Percentiles rank a stretch among this genome's conserved stretches.
Conservation (phyloP, 108 stramenopile genomes). For the Bacterosira constricta region DNA sequence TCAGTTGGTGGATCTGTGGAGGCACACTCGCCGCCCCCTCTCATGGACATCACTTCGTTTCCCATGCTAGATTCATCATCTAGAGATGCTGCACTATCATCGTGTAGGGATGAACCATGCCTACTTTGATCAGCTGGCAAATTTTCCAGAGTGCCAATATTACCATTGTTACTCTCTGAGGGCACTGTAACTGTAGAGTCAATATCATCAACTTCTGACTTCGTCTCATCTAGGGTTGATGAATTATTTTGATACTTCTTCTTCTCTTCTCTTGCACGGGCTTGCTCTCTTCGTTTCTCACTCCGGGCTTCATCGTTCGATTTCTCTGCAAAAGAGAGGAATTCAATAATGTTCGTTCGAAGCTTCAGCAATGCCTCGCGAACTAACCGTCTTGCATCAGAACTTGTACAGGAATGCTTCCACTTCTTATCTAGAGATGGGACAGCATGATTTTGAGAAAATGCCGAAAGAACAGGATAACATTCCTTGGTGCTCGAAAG, state of each 20-base stretch:
- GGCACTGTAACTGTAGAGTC: not conserved
- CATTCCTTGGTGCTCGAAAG: conserved; percentile 43
- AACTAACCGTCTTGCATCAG: conserved; percentile 55
- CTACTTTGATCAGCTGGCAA: not conserved
- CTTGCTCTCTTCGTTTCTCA: conserved; percentile 48
- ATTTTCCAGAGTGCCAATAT: not conserved
- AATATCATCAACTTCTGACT: not conserved
- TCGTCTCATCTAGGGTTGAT: not conserved
- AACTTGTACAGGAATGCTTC: conserved; percentile 34
- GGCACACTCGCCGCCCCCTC: conserved; percentile 25
- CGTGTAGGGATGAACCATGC: not conserved
- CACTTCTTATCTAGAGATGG: conserved; percentile 14
- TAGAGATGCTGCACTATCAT: not conserved
- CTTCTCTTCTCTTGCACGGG: conserved; percentile 19
- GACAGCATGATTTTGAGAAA: conserved; percentile 15
- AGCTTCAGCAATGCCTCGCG: conserved; percentile 65
- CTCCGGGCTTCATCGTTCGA: conserved; percentile 56
- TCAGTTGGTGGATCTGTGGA: conserved; percentile 1
- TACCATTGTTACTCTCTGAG: not conserved
- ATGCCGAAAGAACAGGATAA: conserved; percentile 40
- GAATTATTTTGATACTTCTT: conserved; percentile 4
- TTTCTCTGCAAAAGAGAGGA: conserved; percentile 42
- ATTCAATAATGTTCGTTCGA: conserved; percentile 54
- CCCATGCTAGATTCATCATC: not conserved
- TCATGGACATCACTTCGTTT: conserved; percentile 39